Evolutionary conservation across 768 basidiomycete genomes (phyloP), one percentile per base, ranked within the genome.

Genomic region (Podaxis carcinomalis): DNA sequence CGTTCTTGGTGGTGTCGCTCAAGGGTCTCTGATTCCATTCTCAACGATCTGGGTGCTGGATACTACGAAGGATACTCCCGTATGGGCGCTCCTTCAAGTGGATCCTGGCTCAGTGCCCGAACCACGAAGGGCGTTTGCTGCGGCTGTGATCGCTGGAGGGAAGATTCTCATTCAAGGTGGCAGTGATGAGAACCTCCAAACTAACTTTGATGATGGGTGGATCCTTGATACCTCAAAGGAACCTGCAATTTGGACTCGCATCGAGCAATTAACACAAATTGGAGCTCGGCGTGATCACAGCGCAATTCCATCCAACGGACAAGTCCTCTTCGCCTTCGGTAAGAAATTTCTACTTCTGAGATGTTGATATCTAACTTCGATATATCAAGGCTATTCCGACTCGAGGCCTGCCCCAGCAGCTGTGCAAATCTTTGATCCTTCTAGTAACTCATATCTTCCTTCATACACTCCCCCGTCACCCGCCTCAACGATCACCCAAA

Each of bases 321-420:
- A 83, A 57, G 85, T 93, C 21, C 69, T 95, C 9, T 90, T 94
- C 70, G 89, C 87, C 36, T 90, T 88, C 68, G 92, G 92, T 92
- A 65, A 65, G 88, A 73, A 6, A 46, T 27, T n/a, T 59, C 32
- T 37, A 39, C 42, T 25, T 16, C 57, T 27, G 14, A 10, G 46
- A 19, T 50, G 36, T 46, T 35, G 23, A 6, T 53, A 40, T 56
- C 47, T 40, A 56, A 57, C 56, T 39, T 42, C n/a, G 37, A 37
- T 4, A 37, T 4, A 5, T 7, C 37, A 56, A 87, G 83, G 82
- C 14, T 87, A 85, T 66, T 75, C 70, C 19, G 63, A 73, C 44
- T 75, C 70, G 63, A 79, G 76, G 1, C 84, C 89, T 4, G 86
- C 84, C 9, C 74, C 85, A 25, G 72, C 85, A 11, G 63, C 74